Evolutionary conservation across 495 filamentous ascomycete species (phyloP).

Genomic region (Penicillium manginii): DNA sequence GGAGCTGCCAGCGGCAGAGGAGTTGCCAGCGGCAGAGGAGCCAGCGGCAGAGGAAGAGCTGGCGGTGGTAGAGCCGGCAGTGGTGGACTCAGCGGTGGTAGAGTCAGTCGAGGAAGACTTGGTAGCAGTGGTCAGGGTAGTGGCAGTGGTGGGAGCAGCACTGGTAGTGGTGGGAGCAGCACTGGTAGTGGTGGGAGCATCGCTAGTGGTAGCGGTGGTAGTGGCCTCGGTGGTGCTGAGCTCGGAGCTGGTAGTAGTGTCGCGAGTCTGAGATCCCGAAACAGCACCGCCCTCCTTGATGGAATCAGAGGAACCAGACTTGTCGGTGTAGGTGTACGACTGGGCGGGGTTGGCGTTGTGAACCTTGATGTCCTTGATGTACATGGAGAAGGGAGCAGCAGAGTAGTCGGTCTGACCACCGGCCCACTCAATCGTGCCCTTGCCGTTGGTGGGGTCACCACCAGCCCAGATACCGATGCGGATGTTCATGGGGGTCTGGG

Average conservation of each 20-base stretch:
- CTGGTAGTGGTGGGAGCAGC: constrained; percentile 8
- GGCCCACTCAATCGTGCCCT: constrained; percentile 72
- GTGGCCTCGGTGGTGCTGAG: constrained; percentile 13
- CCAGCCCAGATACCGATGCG: constrained; percentile 88
- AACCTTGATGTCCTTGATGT: constrained; percentile 61
- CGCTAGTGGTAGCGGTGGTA: constrained; percentile 1
- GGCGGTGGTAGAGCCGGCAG: constrained; percentile 22
- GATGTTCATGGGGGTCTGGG: constrained; percentile 88
- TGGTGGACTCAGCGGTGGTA: constrained; percentile 19
- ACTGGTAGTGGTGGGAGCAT: constrained; percentile 3
- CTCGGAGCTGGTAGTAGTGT: constrained; percentile 15
- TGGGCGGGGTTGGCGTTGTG: constrained; percentile 45
- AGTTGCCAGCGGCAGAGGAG: constrained; percentile 14
- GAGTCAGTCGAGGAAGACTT: constrained; percentile 18
- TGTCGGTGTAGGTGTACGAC: constrained; percentile 69
- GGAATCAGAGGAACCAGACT: constrained; percentile 67
- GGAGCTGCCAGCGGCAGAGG: constrained; percentile 21
- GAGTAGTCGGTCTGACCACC: constrained; percentile 75
- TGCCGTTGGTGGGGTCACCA: constrained; percentile 71
- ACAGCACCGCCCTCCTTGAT: constrained; percentile 59
- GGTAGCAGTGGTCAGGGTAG: constrained; percentile 24
- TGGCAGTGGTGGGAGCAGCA: constrained; percentile 13
- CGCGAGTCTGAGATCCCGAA: constrained; percentile 7
- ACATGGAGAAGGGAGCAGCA: constrained; percentile 78
- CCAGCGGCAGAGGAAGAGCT: constrained; percentile 19